Evolutionary conservation across 2,329 filamentous ascomycete genomes (phyloP).

Genomic region (Stemphylium vesicarium): DNA sequence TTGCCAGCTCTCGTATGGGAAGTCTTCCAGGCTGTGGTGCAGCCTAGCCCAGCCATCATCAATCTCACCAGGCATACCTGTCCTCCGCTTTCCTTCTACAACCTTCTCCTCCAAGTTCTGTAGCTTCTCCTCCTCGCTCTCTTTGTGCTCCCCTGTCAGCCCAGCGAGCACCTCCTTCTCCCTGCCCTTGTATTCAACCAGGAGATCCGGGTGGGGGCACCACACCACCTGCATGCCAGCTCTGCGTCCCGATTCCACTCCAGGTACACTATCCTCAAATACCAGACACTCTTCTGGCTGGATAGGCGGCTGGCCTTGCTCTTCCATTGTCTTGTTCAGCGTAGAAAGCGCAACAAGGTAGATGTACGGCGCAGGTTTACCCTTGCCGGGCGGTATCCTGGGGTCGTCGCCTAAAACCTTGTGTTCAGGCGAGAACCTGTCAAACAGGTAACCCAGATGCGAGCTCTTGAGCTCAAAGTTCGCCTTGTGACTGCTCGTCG

Average conservation of each 20-base stretch:
- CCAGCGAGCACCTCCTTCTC: constrained; percentile 86
- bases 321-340: constrained; percentile 76
- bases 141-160: constrained; percentile 72
- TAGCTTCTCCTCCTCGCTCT: constrained; percentile 54
- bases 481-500: constrained; percentile 74
- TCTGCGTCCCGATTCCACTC: constrained; percentile 86
- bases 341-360: constrained; percentile 84
- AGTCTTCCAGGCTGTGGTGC: constrained; percentile 61
- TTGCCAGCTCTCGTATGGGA: constrained; percentile 66
- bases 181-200: constrained; percentile 75
- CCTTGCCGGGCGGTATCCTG: constrained; percentile 77
- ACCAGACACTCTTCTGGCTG: constrained; percentile 88
- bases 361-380: constrained; percentile 94
- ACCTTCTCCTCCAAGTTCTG: constrained; percentile 47
- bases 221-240: constrained; percentile 96
- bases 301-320: constrained; percentile 66
- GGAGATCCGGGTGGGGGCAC: constrained; percentile 82
- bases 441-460: constrained; percentile 60
- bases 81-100: constrained; percentile 47
- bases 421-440: constrained; percentile 72
- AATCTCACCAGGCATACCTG: constrained; percentile 60
- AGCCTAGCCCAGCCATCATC: constrained; percentile 67
- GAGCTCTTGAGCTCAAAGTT: constrained; percentile 81
- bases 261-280: constrained; percentile 93
- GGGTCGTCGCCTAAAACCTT: constrained; percentile 85